Conservation (phyloP, 345 rosid genomes). For the Iberis pinnata region DNA sequence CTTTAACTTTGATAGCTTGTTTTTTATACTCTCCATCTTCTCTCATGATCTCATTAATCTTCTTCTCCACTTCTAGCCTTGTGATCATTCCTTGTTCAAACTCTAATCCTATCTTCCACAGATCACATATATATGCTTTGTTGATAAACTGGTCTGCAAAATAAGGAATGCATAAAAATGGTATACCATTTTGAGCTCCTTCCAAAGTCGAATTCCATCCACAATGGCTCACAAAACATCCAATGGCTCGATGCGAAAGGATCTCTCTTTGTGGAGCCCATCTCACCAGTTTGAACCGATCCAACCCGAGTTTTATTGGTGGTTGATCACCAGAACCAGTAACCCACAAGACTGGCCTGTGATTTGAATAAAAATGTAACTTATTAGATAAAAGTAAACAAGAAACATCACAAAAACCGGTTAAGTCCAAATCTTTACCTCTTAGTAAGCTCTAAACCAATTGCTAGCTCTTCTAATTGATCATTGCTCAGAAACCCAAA, state of each 20-base stretch:
- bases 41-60: conserved; percentile 29
- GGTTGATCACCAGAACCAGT: conserved; percentile 9
- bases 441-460: conserved; percentile 31
- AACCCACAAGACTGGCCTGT: conserved; percentile 33
- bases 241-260: conserved; percentile 32
- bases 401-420: background rate
- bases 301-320: background rate
- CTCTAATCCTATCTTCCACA: conserved; percentile 43
- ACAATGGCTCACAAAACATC: conserved; percentile 48
- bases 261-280: conserved; percentile 45
- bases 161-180: conserved; percentile 49
- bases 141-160: conserved; percentile 41
- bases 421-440: background rate
- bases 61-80: conserved; percentile 18
- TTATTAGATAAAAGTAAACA: background rate
- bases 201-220: conserved; percentile 65
- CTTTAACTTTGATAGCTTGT: conserved; percentile 21
- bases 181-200: conserved; percentile 42
- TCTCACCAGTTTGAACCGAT: conserved; percentile 22
- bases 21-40: conserved; percentile 18
- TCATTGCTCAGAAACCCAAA: conserved; percentile 19
- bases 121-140: conserved; percentile 34
- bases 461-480: conserved; percentile 34
- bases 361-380: background rate
- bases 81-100: conserved; percentile 24